Evolutionary conservation across 805 yeast species (phyloP), one percentile per base, ranked within the genome.

Genomic region (Wickerhamiella vanderwaltii): DNA sequence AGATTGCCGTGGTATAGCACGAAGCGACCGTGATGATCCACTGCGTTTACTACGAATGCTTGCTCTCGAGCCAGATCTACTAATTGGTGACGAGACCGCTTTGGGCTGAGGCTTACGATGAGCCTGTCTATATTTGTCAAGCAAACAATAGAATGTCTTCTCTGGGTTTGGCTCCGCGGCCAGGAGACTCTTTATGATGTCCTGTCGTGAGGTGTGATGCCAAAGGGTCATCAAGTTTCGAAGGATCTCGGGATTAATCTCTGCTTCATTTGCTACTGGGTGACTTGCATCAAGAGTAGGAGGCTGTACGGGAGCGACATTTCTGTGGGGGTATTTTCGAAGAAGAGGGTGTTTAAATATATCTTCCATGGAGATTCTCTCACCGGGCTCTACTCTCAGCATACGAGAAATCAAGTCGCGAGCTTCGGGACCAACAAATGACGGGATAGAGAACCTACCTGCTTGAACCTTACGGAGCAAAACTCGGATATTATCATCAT

Each of bases 401-500:
- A 91, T 91, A 47, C 70, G 69, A 46, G 76, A 62, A 41, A 91
- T 80, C 48, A 91, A 69, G 60, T 91, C 95, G 55, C 75, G 77
- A 4, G 98, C 97, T 51, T 91, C 95, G 23, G 66, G 50, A 2
- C 94, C 79, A 30, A 91, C 65, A 45, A 79, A 77, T 33, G 68
- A 69, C 28, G 95, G 95, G 78, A 88, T 83, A 43, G 72, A 72
- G 59, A 77, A 91, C 53, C 73, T 72, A 29, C 98, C 98, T 42
- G 78, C 74, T 63, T 88, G 96, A 17, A 91, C 98, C 58, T 91
- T 91, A 51, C 85, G 65, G 38, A 91, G 67, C 48, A 91, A 66
- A 54, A 80, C 79, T 53, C 97, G 72, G 49, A 91, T 86, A 59
- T 86, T 86, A 50, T 88, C 96, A 61, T 91, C 96, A 61, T 91